These are phyloP conservation scores for Avena sativa DNA, from an alignment of 176 grass and related monocot species.

Conservation along the genomic window DNA sequence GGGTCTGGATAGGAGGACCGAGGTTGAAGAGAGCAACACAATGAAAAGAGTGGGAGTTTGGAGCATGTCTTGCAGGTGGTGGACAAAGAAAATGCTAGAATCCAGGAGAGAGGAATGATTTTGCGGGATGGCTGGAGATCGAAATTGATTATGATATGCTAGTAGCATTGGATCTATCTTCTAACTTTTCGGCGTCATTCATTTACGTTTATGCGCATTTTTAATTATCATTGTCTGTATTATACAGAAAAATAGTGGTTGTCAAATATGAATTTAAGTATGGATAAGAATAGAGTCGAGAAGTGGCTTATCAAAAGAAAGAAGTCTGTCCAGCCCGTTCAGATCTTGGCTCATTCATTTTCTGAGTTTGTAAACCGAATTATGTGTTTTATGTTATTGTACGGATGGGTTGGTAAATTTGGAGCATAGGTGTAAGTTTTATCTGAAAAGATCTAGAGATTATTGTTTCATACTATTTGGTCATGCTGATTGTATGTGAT, in stretches of 20 bases:
- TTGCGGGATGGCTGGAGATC: slow-evolving; percentile 78
- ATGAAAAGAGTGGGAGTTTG: slow-evolving; percentile 24
- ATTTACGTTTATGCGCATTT: background rate
- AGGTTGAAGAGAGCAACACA: slow-evolving; percentile 50
- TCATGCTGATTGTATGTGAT: background rate
- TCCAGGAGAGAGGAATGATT: slow-evolving; percentile 58
- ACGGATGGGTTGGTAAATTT: slow-evolving; percentile 2
- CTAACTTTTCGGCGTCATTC: slow-evolving; percentile 69
- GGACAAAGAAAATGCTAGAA: slow-evolving; percentile 59
- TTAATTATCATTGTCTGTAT: slow-evolving; percentile 23
- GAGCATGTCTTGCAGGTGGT: slow-evolving; percentile 8
- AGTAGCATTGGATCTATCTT: slow-evolving; percentile 65
- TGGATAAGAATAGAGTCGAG: background rate
- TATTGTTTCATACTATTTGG: background rate
- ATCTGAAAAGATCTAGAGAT: background rate
- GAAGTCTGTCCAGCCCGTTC: background rate
- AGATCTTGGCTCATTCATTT: slow-evolving; percentile 24
- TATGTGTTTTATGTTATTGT: background rate
- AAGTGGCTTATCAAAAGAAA: background rate
- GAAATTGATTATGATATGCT: slow-evolving; percentile 79
- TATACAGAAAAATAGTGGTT: background rate
- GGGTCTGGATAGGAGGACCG: slow-evolving; percentile 60
- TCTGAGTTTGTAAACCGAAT: background rate
- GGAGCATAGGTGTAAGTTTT: background rate
- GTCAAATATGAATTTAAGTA: background rate